Percentiles rank a stretch among this genome's conserved stretches.
phyloP scores from a whole-genome alignment of 2,329 filamentous ascomycete genomes.

The Parastagonospora avenae region DNA sequence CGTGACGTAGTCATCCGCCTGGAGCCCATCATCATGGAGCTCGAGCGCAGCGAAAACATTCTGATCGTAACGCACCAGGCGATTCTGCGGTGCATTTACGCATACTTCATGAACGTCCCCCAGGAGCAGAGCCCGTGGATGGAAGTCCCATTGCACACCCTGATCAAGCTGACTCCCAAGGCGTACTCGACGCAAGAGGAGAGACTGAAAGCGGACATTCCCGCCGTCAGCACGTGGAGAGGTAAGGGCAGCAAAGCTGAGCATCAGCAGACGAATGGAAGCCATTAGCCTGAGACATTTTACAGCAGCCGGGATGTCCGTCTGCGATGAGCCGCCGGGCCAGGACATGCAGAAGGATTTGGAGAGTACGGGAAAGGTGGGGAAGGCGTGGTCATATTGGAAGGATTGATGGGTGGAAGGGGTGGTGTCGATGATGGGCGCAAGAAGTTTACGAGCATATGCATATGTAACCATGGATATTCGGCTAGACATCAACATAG shows the following conservation, averaged over 20 bases:
- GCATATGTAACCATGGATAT: no score
- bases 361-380: background rate
- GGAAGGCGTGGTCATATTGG: slow-evolving; percentile 1
- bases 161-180: slow-evolving; percentile 94
- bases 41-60: slow-evolving; percentile 94
- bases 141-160: slow-evolving; percentile 93
- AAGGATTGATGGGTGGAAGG: background rate
- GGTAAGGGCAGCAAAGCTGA: slow-evolving; percentile 92
- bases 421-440: background rate
- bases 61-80: slow-evolving; percentile 98
- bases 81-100: slow-evolving; percentile 94
- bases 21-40: slow-evolving; percentile 99
- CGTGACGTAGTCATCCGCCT: slow-evolving; percentile 96
- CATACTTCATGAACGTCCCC: slow-evolving; percentile 97
- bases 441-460: background rate
- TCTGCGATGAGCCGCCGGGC: slow-evolving; percentile 2
- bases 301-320: slow-evolving; percentile 12
- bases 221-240: slow-evolving; percentile 94
- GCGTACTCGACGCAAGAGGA: slow-evolving; percentile 94
- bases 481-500: background rate
- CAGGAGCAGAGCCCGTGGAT: slow-evolving; percentile 96
- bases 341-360: background rate
- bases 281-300: slow-evolving; percentile 23
- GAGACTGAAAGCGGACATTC: slow-evolving; percentile 86
- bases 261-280: slow-evolving; percentile 63